Evolutionary conservation across 140 eudicot species (phyloP), one percentile per base, ranked within the genome.

Genomic region (Ambrosia hybrid): DNA sequence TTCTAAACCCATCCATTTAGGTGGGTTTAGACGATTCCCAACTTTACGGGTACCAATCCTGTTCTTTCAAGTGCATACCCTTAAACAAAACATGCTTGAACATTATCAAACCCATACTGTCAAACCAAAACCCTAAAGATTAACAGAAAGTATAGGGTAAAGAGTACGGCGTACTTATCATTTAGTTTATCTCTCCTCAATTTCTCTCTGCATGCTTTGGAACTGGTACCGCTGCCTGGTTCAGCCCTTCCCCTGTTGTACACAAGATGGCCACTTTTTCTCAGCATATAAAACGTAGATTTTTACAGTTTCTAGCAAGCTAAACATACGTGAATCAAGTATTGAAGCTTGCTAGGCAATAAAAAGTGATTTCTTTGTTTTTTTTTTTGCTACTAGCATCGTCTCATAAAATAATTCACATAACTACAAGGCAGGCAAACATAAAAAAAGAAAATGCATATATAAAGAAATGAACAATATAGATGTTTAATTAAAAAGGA

Each of bases 121-220:
- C 15, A 60, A 61, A 13, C 15, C 48, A 61, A 61, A 36, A 26
- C 48, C 48, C 67, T 62, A 33, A 49, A 71, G 13, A 80, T 30
- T 30, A 11, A 34, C 64, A 60, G 26, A 38, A 11, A 4, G 17
- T 2, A 51, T 43, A 60, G 58, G 56, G 38, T 51, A 36, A 78
- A 53, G 70, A 11, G 57, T 21, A 16, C 52, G 49, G 49, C 78
- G 21, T 72, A 94, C 99, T 94, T 94, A 85, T 94, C 99, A 77
- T 94, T 94, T 55, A 94, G 90, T 78, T 82, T 84, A 65, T 88
- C 97, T 76, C 97, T 86, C 41, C 99, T 90, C 83, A 82, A 69
- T 82, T 94, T 94, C 82, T 94, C 99, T 79, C 99, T 83, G 85
- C 96, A 86, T 26, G 99, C 99, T 90, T 94, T 94, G 74, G 97